Percentiles rank a stretch among this genome's conserved stretches.
phyloP scores from a whole-genome alignment of 257 asterid species.

The Plantago elongata region DNA sequence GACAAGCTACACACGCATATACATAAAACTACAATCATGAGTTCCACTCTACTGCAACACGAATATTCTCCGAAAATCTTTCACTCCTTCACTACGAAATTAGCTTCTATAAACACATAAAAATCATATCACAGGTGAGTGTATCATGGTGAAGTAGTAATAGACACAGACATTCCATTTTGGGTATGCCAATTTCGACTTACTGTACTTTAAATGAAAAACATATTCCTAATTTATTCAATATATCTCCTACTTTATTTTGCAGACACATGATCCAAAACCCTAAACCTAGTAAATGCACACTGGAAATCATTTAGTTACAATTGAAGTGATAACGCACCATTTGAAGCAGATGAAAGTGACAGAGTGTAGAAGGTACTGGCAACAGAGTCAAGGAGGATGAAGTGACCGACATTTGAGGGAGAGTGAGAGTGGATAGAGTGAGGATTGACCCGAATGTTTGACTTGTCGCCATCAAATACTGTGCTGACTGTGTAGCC shows the following conservation, averaged over 20 bases:
- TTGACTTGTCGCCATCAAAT: conserved; percentile 63
- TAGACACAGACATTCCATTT: too few relatives aligned
- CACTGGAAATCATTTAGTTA: neutral
- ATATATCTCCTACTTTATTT: too few relatives aligned
- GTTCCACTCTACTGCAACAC: neutral
- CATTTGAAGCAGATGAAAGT: conserved; percentile 28
- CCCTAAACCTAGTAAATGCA: conserved; percentile 4
- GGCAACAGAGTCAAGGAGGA: conserved; percentile 60
- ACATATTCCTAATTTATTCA: too few relatives aligned
- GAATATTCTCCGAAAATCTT: neutral
- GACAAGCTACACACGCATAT: neutral
- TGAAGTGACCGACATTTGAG: conserved; percentile 45
- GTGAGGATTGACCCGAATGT: conserved; percentile 42
- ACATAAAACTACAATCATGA: neutral
- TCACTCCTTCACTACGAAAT: too few relatives aligned
- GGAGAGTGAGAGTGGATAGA: conserved; percentile 45
- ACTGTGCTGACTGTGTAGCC: conserved; percentile 80
- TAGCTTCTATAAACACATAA: neutral
- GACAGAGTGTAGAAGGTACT: conserved; percentile 64
- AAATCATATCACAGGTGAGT: too few relatives aligned
- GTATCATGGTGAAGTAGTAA: too few relatives aligned
- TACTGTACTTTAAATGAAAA: too few relatives aligned
- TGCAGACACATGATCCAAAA: neutral
- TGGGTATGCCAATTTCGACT: too few relatives aligned
- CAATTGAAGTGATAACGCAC: neutral